A percentile compares a stretch with the other conserved stretches of the same genome.
Evolutionary conservation across 257 asterid species (phyloP).

Genomic region (Rauvolfia tetraphylla): DNA sequence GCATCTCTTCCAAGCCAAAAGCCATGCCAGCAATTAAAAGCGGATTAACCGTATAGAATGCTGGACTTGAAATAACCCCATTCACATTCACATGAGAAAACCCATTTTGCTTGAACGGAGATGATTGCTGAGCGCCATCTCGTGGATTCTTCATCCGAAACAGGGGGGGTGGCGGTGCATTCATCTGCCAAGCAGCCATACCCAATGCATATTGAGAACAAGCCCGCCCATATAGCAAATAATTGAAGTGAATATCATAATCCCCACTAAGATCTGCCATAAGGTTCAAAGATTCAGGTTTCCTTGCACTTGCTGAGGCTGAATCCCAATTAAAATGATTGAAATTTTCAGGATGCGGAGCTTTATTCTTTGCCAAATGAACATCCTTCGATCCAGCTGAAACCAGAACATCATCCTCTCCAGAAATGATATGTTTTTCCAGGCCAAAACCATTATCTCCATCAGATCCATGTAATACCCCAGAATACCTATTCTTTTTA

Average conservation of each 20-base stretch:
- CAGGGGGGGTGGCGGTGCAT: constrained; percentile 29
- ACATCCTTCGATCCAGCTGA: constrained; percentile 10
- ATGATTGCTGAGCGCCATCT: constrained; percentile 36
- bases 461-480: constrained; percentile 18
- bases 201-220: constrained; percentile 34
- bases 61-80: constrained; percentile 32
- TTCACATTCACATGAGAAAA: constrained; percentile 37
- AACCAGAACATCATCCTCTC: constrained; percentile 17
- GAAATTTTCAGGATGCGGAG: constrained; percentile 20
- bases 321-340: constrained; percentile 16
- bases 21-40: constrained; percentile 32
- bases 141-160: constrained; percentile 27
- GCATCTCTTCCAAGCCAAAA: constrained; percentile 58
- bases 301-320: constrained; percentile 25
- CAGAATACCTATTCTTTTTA: constrained; percentile 25
- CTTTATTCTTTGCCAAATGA: neutral
- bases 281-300: constrained; percentile 27
- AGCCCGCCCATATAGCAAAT: constrained; percentile 44
- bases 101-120: constrained; percentile 44
- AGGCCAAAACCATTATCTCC: constrained; percentile 18
- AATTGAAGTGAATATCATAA: constrained; percentile 37
- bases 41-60: constrained; percentile 31
- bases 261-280: constrained; percentile 66
- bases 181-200: constrained; percentile 32
- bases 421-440: constrained; percentile 16